Evolutionary conservation across 1,284 basidiomycete genomes (phyloP).

Genomic region (Inonotus hispidus): DNA sequence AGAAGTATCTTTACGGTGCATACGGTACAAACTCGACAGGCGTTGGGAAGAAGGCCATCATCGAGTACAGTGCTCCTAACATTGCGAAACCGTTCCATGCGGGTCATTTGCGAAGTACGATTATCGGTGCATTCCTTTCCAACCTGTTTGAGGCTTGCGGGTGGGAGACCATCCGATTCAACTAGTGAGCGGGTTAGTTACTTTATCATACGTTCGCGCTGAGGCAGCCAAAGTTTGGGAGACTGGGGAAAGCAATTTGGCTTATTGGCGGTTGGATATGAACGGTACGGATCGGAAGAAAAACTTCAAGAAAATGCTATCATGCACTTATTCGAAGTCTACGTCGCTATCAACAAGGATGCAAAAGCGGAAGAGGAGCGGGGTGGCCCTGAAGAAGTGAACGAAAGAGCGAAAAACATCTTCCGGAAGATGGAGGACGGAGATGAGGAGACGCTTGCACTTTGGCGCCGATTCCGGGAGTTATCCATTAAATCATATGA

Average conservation of each 20-base stretch:
- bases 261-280: slow-evolving; percentile 88
- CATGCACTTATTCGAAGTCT: slow-evolving; percentile 92
- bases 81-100: slow-evolving; percentile 99
- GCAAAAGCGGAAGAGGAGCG: slow-evolving; percentile 54
- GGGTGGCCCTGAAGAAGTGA: slow-evolving; percentile 27
- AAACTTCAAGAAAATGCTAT: slow-evolving; percentile 86
- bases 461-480: slow-evolving; percentile 94
- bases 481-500: slow-evolving; percentile 90
- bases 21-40: slow-evolving; percentile 78
- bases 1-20: slow-evolving; percentile 27
- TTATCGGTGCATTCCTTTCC: slow-evolving; percentile 91
- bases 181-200: slow-evolving; percentile 48
- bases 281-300: slow-evolving; percentile 86
- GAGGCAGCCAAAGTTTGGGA: slow-evolving; percentile 45
- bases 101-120: slow-evolving; percentile 94
- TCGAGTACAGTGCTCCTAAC: slow-evolving; percentile 95
- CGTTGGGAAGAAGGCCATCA: slow-evolving; percentile 72
- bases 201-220: not conserved
- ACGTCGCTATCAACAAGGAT: slow-evolving; percentile 91
- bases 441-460: slow-evolving; percentile 74
- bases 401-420: slow-evolving; percentile 81
- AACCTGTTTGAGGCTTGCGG: slow-evolving; percentile 93
- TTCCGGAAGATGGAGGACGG: slow-evolving; percentile 98
- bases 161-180: slow-evolving; percentile 88
- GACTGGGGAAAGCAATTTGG: slow-evolving; percentile 91